These are phyloP conservation scores for Poa pratensis DNA, from an alignment of 176 grass and related monocot genomes.

Conservation along the genomic window DNA sequence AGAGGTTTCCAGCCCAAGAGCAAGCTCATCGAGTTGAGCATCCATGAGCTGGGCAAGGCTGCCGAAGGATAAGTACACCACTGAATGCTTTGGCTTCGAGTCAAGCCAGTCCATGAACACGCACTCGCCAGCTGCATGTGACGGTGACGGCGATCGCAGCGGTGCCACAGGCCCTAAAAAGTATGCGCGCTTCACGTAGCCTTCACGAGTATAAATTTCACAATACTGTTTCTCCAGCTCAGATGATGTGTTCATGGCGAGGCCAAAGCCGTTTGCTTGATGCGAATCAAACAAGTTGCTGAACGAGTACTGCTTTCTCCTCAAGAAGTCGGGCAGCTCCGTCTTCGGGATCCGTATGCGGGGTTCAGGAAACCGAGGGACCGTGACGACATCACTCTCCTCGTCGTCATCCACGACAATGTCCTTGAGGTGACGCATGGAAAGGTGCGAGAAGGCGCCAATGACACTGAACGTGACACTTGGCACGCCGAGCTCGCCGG, in stretches of 20 bases:
- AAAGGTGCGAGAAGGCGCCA: not conserved
- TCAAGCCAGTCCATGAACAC: not conserved
- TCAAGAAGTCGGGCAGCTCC: conserved; percentile 1
- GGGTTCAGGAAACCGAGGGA: not conserved
- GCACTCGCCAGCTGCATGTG: not conserved
- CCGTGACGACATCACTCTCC: not conserved
- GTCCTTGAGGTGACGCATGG: not conserved
- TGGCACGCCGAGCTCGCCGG: not conserved
- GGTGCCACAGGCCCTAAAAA: not conserved
- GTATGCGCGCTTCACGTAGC: not conserved
- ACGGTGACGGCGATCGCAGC: not conserved
- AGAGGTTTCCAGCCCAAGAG: too few relatives aligned
- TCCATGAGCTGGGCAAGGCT: too few relatives aligned
- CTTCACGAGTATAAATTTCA: not conserved
- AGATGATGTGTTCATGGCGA: not conserved
- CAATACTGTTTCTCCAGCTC: not conserved
- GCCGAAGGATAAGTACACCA: too few relatives aligned
- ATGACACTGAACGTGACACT: not conserved
- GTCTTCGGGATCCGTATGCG: not conserved
- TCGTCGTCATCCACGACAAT: too few relatives aligned
- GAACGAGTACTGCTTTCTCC: too few relatives aligned
- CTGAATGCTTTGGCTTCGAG: not conserved
- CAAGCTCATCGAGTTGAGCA: too few relatives aligned
- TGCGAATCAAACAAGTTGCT: too few relatives aligned
- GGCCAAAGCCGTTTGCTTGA: not conserved